Base-by-base conservation (phyloP, 2,329 filamentous ascomycete genomes). In the Alternaria sp. region DNA sequence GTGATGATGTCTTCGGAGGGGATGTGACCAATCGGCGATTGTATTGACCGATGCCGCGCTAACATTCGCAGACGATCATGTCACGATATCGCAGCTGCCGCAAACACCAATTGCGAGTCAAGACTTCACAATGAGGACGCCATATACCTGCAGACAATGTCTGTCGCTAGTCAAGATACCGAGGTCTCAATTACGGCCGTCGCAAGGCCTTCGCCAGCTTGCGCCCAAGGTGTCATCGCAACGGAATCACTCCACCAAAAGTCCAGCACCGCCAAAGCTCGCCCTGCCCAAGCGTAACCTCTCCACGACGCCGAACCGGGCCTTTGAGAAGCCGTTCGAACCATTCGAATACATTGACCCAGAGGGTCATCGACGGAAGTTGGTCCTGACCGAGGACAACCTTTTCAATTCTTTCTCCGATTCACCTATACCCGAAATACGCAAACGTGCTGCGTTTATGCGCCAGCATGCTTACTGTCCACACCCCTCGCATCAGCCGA, bases 381-480 rank as follows among this genome's bases (percentile, higher is more conserved):
- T 66, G 51, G 77, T 87, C 48, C 84, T 96, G 26, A 84, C 83
- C 64, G 85, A 88, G 51, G 88, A 96, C 80, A 91, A 97, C 76
- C 89, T 99, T 57, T 99, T 98, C 83, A 94, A 99, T 80, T 88
- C 92, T 9, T 96, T 95, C 78, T 92, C 92, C 36, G 85, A 90
- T 65, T 99, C 95, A 14, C 95, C 96, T 8, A 91, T 94, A 42
- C 90, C 92, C 39, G 90, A 91, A 63, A 97, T 99, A 65, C 89
- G 94, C 70, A 88, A 89, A 71, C 89, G 95, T 69, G 95, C 94
- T 28, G 91, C 91, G 9, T 96, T 92, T 73, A 98, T 98, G 81
- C 92, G 90, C 76, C 91, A 96, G 74, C 93, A 97, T 82, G 94
- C 94, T 14, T 91, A 93, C 79, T 99, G 95, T 75, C 92, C 95